Evolutionary conservation across 2,329 filamentous ascomycete species (phyloP).

Genomic region (Botryotinia calthae): DNA sequence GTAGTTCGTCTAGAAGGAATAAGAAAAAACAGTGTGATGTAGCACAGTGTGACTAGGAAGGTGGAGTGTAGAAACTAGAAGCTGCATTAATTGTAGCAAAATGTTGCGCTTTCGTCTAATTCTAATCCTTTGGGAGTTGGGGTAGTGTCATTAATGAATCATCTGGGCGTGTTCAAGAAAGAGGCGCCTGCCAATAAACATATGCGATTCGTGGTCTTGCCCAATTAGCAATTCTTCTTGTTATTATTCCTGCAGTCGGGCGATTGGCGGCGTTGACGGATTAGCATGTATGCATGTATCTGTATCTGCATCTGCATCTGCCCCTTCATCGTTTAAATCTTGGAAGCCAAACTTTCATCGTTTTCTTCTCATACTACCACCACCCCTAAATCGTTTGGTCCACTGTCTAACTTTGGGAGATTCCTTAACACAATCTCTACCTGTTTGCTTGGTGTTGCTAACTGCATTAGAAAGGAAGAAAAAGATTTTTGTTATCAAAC

Average conservation of each 20-base stretch:
- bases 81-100: not conserved
- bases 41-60: not conserved
- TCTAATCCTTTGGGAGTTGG: not conserved
- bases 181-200: not conserved
- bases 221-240: not conserved
- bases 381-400: not conserved
- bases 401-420: not conserved
- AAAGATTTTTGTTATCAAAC: conserved; percentile 5
- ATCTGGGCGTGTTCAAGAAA: not conserved
- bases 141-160: not conserved
- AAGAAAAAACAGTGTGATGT: not conserved
- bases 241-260: conserved; percentile 8
- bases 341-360: not conserved
- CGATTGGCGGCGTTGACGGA: conserved; percentile 7
- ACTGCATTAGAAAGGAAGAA: not conserved
- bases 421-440: not conserved
- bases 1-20: not conserved
- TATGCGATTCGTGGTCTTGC: not conserved
- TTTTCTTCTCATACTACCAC: not conserved
- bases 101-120: not conserved
- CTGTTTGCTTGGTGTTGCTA: conserved; percentile 10
- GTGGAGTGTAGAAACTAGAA: not conserved
- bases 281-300: not conserved
- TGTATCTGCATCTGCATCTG: not conserved
- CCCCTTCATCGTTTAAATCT: conserved; percentile 9